phyloP scores from a whole-genome alignment of 495 filamentous ascomycete species.

The Penicillium alfredii region DNA sequence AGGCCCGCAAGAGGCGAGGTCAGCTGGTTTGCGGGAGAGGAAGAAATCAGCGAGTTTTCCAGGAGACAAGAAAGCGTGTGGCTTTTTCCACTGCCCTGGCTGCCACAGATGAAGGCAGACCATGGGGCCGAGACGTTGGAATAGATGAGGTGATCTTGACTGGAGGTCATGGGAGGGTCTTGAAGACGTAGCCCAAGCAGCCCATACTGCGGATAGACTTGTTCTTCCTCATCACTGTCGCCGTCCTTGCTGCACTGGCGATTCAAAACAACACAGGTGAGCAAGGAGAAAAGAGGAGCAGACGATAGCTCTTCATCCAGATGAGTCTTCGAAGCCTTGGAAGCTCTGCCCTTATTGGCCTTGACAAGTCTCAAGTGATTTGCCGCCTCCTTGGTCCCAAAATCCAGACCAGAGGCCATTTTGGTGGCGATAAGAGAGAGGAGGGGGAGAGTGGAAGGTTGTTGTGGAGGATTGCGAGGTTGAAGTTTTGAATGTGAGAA shows the following conservation, averaged over 20 bases:
- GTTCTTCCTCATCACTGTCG: not conserved
- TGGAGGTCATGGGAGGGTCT: not conserved
- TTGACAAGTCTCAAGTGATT: not conserved
- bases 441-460: too few relatives aligned
- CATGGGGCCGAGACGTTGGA: constrained; percentile 10
- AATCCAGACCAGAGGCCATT: not conserved
- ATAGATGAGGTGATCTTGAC: not conserved
- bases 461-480: too few relatives aligned
- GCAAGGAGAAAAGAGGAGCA: not conserved
- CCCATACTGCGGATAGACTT: not conserved
- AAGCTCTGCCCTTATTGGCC: not conserved
- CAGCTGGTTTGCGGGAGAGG: constrained; percentile 26
- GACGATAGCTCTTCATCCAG: not conserved
- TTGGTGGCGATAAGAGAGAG: too few relatives aligned
- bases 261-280: not conserved
- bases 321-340: not conserved
- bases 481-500: too few relatives aligned
- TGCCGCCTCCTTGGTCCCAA: not conserved
- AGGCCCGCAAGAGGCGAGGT: constrained; percentile 54
- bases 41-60: constrained; percentile 45
- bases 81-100: constrained; percentile 68
- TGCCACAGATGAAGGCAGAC: constrained; percentile 69
- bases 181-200: not conserved
- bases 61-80: constrained; percentile 64
- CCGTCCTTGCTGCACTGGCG: not conserved